These are phyloP conservation scores for Aspergillus tamarii DNA, from an alignment of 2,329 filamentous ascomycete species.

Conservation along the genomic window DNA sequence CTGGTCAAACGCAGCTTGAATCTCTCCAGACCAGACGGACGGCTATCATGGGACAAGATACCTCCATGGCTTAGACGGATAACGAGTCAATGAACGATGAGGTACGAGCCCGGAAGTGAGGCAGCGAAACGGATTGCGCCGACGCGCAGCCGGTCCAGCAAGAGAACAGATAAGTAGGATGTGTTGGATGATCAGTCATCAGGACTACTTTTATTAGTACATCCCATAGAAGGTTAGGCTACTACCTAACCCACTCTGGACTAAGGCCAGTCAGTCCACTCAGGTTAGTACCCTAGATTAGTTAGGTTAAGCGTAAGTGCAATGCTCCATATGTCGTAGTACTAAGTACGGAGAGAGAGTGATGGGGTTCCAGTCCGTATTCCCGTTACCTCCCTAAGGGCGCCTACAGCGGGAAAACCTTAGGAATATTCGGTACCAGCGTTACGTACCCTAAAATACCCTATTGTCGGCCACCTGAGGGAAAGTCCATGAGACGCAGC, in stretches of 20 bases:
- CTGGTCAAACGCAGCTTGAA: conserved; percentile 3
- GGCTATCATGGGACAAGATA: conserved; percentile 2
- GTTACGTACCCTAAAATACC: conserved; percentile 2
- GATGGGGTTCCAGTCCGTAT: neutral
- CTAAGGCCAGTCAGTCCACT: neutral
- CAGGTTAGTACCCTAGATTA: neutral
- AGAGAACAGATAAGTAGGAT: neutral
- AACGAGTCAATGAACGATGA: conserved; percentile 2
- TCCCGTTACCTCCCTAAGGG: conserved; percentile 1
- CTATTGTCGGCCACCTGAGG: neutral
- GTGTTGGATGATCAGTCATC: conserved; percentile 8
- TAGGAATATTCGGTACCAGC: neutral
- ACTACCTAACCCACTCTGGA: neutral
- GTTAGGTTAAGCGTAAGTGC: neutral
- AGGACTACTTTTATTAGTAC: conserved; percentile 1
- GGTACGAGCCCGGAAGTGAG: conserved; percentile 1
- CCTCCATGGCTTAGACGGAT: neutral
- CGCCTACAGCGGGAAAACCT: conserved; percentile 6
- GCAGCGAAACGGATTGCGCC: conserved; percentile 4
- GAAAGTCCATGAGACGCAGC: conserved; percentile 1
- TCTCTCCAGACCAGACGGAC: neutral
- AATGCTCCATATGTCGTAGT: too few species aligned
- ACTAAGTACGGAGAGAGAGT: neutral
- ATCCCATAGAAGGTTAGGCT: neutral
- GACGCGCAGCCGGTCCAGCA: conserved; percentile 2